phyloP scores from a whole-genome alignment of 2,329 filamentous ascomycete species.

The Dryadomyces sulphureus region DNA sequence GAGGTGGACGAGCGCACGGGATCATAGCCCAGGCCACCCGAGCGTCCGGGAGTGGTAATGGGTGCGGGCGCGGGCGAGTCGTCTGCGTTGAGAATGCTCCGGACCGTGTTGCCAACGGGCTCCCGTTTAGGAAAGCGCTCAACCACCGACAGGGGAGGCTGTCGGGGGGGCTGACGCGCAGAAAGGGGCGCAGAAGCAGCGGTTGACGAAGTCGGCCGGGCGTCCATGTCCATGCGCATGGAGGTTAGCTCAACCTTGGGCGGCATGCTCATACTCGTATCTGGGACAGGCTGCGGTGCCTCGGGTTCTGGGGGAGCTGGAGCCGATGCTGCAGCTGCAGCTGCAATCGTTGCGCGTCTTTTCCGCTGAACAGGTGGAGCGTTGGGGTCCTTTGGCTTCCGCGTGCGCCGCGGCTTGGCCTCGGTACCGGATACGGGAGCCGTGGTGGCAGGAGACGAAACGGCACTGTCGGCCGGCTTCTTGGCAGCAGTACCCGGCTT shows the following conservation, averaged over 20 bases:
- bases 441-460: constrained; percentile 17
- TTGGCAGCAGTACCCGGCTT: constrained; percentile 39
- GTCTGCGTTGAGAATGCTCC: constrained; percentile 40
- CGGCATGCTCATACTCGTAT: constrained; percentile 3
- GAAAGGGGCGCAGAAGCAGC: constrained; percentile 3
- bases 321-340: constrained; percentile 8
- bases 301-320: neutral
- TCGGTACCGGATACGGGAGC: constrained; percentile 19
- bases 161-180: constrained; percentile 9
- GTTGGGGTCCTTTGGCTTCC: constrained; percentile 46
- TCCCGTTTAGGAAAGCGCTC: constrained; percentile 38
- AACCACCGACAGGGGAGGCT: constrained; percentile 14
- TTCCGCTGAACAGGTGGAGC: constrained; percentile 38
- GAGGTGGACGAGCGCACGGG: constrained; percentile 52
- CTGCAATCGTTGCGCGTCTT: constrained; percentile 29
- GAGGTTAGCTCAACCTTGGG: constrained; percentile 22
- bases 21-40: constrained; percentile 75
- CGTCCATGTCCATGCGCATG: constrained; percentile 20
- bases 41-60: constrained; percentile 34
- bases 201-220: constrained; percentile 10
- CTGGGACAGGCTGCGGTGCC: constrained; percentile 5
- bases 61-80: constrained; percentile 28
- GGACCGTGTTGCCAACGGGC: constrained; percentile 35
- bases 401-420: constrained; percentile 34
- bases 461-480: constrained; percentile 10